These are phyloP conservation scores for Penicillium concentricum DNA, from an alignment of 2,329 filamentous ascomycete genomes.

Conservation along the genomic window DNA sequence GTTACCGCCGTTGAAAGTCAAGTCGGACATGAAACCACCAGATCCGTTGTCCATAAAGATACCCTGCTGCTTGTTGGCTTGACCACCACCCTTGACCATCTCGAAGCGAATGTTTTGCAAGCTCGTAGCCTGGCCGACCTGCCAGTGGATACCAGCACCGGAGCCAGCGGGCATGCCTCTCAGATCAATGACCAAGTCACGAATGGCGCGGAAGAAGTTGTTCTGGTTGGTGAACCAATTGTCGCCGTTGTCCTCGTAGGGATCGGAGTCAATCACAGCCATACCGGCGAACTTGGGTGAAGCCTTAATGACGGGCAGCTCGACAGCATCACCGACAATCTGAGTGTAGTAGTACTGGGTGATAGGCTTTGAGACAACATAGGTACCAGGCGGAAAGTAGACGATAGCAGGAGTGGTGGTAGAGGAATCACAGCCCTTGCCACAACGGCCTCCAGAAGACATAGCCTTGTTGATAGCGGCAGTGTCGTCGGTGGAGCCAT, in stretches of 20 bases:
- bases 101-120: conserved; percentile 80
- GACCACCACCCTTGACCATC: conserved; percentile 67
- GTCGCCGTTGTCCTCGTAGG: conserved; percentile 66
- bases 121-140: conserved; percentile 78
- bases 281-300: conserved; percentile 73
- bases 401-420: conserved; percentile 83
- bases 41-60: conserved; percentile 85
- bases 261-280: conserved; percentile 84
- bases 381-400: conserved; percentile 89
- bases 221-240: conserved; percentile 80
- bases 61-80: conserved; percentile 68
- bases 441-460: conserved; percentile 74
- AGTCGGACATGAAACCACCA: conserved; percentile 78
- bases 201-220: conserved; percentile 81
- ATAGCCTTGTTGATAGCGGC: conserved; percentile 84
- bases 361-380: conserved; percentile 75
- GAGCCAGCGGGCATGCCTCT: conserved; percentile 60
- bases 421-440: conserved; percentile 74
- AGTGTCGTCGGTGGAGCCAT: conserved; percentile 77
- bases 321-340: conserved; percentile 75
- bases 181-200: conserved; percentile 78
- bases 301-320: conserved; percentile 73
- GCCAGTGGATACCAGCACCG: conserved; percentile 78
- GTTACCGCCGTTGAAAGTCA: conserved; percentile 79
- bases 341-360: conserved; percentile 91